phyloP scores from a whole-genome alignment of 2,329 filamentous ascomycete species.

The Trichoderma lentiforme region DNA sequence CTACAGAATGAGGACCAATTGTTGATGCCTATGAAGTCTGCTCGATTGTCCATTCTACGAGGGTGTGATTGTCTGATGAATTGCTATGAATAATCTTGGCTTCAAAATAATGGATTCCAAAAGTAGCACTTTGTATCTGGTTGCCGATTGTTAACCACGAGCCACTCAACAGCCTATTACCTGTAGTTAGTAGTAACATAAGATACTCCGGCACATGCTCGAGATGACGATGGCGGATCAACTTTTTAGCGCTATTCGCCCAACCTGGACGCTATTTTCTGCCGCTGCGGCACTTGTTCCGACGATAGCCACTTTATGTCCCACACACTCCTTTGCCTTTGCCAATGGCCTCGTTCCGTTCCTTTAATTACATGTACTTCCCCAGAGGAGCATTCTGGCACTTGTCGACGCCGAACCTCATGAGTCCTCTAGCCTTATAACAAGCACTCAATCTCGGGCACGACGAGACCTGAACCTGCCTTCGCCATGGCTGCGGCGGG shows the following conservation, averaged over 20 bases:
- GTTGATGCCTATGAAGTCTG: neutral
- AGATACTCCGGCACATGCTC: neutral
- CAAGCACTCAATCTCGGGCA: neutral
- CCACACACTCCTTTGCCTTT: neutral
- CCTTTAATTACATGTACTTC: neutral
- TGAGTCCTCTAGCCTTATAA: neutral
- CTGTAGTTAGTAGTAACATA: too few relatives aligned
- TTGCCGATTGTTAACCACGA: too few relatives aligned
- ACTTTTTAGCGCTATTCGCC: constrained; percentile 7
- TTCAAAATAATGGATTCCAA: too few relatives aligned
- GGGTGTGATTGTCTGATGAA: too few relatives aligned
- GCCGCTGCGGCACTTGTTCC: constrained; percentile 10
- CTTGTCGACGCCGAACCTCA: neutral
- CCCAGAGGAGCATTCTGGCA: neutral
- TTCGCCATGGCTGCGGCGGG: constrained; percentile 52
- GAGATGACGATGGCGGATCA: neutral
- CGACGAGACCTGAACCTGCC: neutral
- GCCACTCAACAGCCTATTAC: too few relatives aligned
- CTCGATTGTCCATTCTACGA: too few relatives aligned
- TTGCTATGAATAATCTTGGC: neutral
- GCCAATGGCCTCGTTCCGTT: neutral
- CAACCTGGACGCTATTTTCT: neutral
- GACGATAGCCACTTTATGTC: constrained; percentile 19
- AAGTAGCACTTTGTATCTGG: too few relatives aligned
- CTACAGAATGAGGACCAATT: constrained; percentile 11